phyloP scores from a whole-genome alignment of 202 grass and related monocot species.

The Tripidium arundinaceum region DNA sequence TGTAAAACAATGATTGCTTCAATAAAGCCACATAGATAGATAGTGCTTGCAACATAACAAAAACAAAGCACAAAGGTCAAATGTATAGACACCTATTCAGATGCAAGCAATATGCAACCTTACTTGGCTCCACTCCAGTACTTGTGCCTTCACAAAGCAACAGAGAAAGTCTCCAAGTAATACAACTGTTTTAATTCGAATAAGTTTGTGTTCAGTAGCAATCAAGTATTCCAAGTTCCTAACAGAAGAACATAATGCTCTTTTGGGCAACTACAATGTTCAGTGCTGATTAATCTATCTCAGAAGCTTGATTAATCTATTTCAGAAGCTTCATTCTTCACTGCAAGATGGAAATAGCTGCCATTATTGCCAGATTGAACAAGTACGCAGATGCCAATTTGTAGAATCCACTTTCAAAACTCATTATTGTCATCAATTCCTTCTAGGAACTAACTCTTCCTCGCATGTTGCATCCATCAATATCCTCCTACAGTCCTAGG shows the following conservation, averaged over 20 bases:
- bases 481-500: neutral
- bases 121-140: slow-evolving; percentile 4
- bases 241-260: neutral
- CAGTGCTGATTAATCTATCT: neutral
- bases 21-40: neutral
- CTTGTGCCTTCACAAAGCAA: neutral
- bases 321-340: neutral
- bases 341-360: neutral
- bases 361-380: neutral
- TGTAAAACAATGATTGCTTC: neutral
- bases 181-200: neutral
- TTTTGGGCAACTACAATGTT: slow-evolving; percentile 5
- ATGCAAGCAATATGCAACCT: neutral
- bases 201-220: neutral
- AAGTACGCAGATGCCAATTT: neutral
- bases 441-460: neutral
- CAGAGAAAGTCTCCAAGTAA: neutral
- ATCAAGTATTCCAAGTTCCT: neutral
- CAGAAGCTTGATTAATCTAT: slow-evolving; percentile 1
- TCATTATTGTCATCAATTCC: neutral
- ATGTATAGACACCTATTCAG: neutral
- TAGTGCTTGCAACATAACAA: neutral
- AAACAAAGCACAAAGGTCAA: neutral
- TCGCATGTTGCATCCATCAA: neutral
- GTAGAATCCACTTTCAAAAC: neutral